Conservation (phyloP, 2,329 filamentous ascomycete species). For the Ascochyta clinopodiicola region DNA sequence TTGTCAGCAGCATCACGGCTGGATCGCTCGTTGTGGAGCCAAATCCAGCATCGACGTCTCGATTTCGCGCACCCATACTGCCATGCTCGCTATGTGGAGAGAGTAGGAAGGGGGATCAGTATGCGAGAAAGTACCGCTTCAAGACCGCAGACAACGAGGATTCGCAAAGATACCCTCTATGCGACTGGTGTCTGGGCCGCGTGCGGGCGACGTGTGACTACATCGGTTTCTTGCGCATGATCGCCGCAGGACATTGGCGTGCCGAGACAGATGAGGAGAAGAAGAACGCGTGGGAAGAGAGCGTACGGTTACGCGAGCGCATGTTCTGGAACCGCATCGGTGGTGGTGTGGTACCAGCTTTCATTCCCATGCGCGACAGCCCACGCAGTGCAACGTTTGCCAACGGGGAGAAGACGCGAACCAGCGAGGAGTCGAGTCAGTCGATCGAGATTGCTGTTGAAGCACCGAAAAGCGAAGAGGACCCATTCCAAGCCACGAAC, state of each 20-base stretch:
- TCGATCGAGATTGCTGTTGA: conserved; percentile 22
- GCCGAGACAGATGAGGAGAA: conserved; percentile 83
- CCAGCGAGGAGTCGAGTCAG: conserved; percentile 38
- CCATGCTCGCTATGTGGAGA: conserved; percentile 92
- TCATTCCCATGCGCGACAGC: conserved; percentile 44
- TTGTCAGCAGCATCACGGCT: conserved; percentile 81
- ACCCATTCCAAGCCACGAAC: conserved; percentile 40
- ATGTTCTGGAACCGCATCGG: conserved; percentile 98
- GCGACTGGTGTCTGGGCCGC: conserved; percentile 82
- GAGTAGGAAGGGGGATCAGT: conserved; percentile 70
- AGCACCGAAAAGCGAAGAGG: conserved; percentile 38
- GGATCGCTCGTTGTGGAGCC: conserved; percentile 90
- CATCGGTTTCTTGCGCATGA: conserved; percentile 85
- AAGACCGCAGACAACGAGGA: conserved; percentile 84
- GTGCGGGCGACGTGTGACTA: conserved; percentile 92
- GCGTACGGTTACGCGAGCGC: conserved; percentile 83
- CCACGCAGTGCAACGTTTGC: conserved; percentile 43
- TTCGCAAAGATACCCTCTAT: conserved; percentile 88
- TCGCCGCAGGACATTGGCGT: conserved; percentile 91
- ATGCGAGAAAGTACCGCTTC: conserved; percentile 85
- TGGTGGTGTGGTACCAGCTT: conserved; percentile 82
- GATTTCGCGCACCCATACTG: conserved; percentile 63
- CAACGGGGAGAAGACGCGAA: conserved; percentile 30
- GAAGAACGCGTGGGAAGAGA: conserved; percentile 92
- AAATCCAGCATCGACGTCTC: conserved; percentile 56